Percentiles rank a stretch among this genome's conserved stretches.
phyloP scores from a whole-genome alignment of 208 protist species.

The Sergeia podlipaevii region DNA sequence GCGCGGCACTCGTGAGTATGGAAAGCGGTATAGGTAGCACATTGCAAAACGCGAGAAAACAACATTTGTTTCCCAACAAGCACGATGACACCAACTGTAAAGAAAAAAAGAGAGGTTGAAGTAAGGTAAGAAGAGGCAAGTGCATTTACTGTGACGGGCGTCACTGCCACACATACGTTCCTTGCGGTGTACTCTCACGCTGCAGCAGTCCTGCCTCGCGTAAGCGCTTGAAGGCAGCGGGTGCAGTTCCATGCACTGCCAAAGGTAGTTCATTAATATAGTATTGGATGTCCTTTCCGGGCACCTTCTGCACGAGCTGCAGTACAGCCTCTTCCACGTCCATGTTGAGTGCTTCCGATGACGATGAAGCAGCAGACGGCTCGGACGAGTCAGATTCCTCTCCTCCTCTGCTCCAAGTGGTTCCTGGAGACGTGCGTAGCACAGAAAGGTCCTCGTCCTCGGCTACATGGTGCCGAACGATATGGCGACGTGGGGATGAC shows the following conservation, averaged over 20 bases:
- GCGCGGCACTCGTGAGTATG: no score
- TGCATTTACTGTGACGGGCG: neutral
- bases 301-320: slow-evolving; percentile 34
- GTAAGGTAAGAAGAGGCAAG: neutral
- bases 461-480: slow-evolving; percentile 46
- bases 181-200: slow-evolving; percentile 41
- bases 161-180: slow-evolving; percentile 76
- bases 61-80: no score
- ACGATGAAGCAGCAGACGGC: neutral
- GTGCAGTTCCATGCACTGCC: slow-evolving; percentile 30
- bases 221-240: slow-evolving; percentile 64
- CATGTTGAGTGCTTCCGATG: no score
- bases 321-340: slow-evolving; percentile 47
- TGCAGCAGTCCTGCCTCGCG: slow-evolving; percentile 55
- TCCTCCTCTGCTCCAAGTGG: slow-evolving; percentile 1
- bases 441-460: slow-evolving; percentile 79
- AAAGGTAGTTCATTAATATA: slow-evolving; percentile 60
- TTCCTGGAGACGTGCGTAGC: slow-evolving; percentile 9
- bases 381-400: slow-evolving; percentile 3
- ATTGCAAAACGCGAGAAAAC: no score
- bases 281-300: slow-evolving; percentile 64
- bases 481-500: slow-evolving; percentile 38
- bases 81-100: neutral
- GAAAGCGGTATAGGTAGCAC: no score
- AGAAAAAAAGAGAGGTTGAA: slow-evolving; percentile 4